Evolutionary conservation across 208 protist genomes (phyloP), one percentile per base, ranked within the genome.

Genomic region (Trypanosoma boissoni): DNA sequence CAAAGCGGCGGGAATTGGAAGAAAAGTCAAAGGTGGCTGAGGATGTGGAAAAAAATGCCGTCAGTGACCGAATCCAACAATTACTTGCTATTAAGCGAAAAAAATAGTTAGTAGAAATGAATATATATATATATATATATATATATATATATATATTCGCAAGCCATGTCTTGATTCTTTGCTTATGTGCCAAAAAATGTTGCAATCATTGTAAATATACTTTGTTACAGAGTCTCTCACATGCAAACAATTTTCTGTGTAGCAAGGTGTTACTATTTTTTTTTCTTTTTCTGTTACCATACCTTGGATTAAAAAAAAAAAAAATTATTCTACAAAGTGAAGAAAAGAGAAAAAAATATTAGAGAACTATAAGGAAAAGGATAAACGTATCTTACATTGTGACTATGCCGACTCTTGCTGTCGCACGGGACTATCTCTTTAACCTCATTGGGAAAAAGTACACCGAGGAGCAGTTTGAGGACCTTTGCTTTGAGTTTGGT

Each of bases 401-500:
- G n/a, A n/a, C 4, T 16, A 97, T 97, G 91, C 91, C 91, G n/a
- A 93, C 87, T 58, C 70, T 97, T 42, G 67, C 84, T 18, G 80
- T 92, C 41, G 81, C 80, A 0, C 74, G 80, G 31, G 76, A 94
- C 21, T 91, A 75, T 55, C 68, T 97, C 23, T 89, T 77, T 62
- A 31, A 72, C 8, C 72, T 94, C 18, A 61, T 97, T 46, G 89
- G 83, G 24, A 75, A 84, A 67, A 72, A 44, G 20, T 94, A 92
- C 92, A 92, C 95, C 8, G 76, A 98, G 44, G 76, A 92, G 4
- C 74, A 99, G 69, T 99, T 99, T 70, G 84, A 97, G 23, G 77
- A 98, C 26, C 66, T 99, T 0, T 99, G 97, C 80, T 99, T 99
- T 68, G 60, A 98, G 55, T 99, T 98, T 68, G 98, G 98, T 28